These are phyloP conservation scores for Tricholoma terreum DNA, from an alignment of 768 basidiomycete species.

Conservation along the genomic window DNA sequence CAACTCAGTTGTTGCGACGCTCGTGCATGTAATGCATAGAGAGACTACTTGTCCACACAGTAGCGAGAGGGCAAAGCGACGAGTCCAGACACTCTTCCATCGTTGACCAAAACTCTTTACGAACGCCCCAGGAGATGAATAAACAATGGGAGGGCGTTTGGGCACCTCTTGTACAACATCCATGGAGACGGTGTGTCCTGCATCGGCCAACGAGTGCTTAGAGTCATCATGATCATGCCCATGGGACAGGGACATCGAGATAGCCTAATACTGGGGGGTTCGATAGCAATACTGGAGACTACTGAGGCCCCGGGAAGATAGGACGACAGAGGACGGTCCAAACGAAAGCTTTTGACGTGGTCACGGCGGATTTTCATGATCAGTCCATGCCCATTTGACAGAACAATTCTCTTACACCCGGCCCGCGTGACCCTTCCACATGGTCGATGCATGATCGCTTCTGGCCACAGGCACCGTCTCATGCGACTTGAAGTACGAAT, in stretches of 20 bases:
- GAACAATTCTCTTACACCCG: too few species aligned
- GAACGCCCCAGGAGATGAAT: conserved; percentile 57
- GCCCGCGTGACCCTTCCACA: too few species aligned
- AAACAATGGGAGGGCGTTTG: conserved; percentile 61
- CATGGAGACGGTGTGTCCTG: conserved; percentile 6
- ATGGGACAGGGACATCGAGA: not conserved
- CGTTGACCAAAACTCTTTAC: conserved; percentile 49
- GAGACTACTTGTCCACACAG: conserved; percentile 82
- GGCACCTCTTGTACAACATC: conserved; percentile 6
- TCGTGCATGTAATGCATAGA: conserved; percentile 86
- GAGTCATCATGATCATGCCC: conserved; percentile 7
- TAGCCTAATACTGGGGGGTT: not conserved
- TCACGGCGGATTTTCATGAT: too few species aligned
- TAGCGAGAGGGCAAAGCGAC: conserved; percentile 64
- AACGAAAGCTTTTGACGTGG: too few species aligned
- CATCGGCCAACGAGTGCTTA: conserved; percentile 12
- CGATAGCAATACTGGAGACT: not conserved
- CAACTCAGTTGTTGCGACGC: conserved; percentile 81
- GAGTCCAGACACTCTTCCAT: conserved; percentile 77
- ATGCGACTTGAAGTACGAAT: too few species aligned
- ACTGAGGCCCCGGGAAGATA: not conserved
- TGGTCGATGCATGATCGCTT: too few species aligned
- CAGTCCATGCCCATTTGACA: too few species aligned
- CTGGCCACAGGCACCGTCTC: too few species aligned
- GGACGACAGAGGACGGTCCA: not conserved